Evolutionary conservation across 306 rosid genomes (phyloP).

Genomic region (Begonia peltatifolia): DNA sequence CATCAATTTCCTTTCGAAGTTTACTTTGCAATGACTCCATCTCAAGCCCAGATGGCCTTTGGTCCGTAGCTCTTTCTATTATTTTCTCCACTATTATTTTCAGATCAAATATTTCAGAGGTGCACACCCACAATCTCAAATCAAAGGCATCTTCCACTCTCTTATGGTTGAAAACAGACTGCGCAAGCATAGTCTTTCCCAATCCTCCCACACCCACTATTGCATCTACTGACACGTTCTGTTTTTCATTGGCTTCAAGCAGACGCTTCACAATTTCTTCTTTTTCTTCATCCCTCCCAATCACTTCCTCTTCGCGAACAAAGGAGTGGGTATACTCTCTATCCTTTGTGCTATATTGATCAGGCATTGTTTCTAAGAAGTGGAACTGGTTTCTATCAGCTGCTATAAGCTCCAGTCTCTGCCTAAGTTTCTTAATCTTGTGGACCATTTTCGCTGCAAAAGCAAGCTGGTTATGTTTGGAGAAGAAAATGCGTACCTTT

Average conservation of each 20-base stretch:
- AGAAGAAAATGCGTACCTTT: slow-evolving; percentile 11
- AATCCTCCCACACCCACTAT: slow-evolving; percentile 5
- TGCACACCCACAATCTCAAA: neutral
- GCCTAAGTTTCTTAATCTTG: slow-evolving; percentile 3
- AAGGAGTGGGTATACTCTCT: neutral
- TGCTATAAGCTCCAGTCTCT: slow-evolving; percentile 8
- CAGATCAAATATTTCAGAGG: slow-evolving; percentile 1
- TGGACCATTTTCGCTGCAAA: slow-evolving; percentile 8
- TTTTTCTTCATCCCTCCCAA: slow-evolving; percentile 2
- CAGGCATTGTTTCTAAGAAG: neutral
- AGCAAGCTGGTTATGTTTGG: neutral
- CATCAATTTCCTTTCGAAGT: neutral
- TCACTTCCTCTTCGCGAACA: neutral
- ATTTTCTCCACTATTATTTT: neutral
- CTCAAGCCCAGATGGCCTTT: neutral
- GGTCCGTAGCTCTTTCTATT: neutral
- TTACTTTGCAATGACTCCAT: neutral
- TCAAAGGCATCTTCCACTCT: neutral
- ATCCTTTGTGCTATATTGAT: neutral
- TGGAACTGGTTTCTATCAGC: slow-evolving; percentile 1
- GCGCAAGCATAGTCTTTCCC: slow-evolving; percentile 5
- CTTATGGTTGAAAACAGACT: neutral
- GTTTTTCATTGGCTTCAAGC: neutral
- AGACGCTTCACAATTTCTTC: neutral
- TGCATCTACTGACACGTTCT: neutral